Base-by-base conservation (phyloP, 192 early-diverging fungal genomes). In the Entrophospora sp. region DNA sequence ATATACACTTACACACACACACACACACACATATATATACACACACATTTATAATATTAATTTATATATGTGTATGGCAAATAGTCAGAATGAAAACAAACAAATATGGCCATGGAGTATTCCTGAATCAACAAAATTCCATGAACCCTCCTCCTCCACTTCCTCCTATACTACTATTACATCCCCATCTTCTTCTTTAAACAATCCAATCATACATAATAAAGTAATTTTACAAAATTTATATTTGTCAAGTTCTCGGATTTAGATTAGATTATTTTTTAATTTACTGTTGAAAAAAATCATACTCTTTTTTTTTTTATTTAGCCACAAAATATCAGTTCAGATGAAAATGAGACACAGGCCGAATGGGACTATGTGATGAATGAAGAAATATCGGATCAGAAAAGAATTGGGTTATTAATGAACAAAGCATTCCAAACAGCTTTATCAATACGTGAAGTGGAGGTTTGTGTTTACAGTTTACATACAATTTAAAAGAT, bases 401-500 rank as follows among this genome's bases (percentile, higher is more conserved):
- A 30, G 6, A 44, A 63, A 34, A 43, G 31, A 10, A 9, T 48
- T 32, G 27, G 32, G 18, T 30, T 20, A 24, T 63, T 63, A 44
- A 46, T 63, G 61, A 30, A 40, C 18, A 63, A 46, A 48, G 61
- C 61, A 10, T 44, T 63, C 10, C 40, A 63, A 31, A 14, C 30
- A 48, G 44, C 61, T 28, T 63, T 63, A 20, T 31, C 44, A 34
- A 48, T 63, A 46, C 61, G 43, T 0, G 61, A 63, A 63, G 61
- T 48, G 22, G 31, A 63, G 61, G 61, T 63, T 35, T 22, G 44
- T 22, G n/a, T 38, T 28, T 25, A 13, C 25, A 10, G 6, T 28
- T 22, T 2, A 7, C 16, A 13, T 43, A 27, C 5, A 6, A n/a
- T n/a, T n/a, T n/a, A n/a, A n/a, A n/a, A n/a, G n/a, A n/a, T n/a